Base-by-base conservation (phyloP, 2,329 filamentous ascomycete genomes). In the Cladobotryum mycophilum region DNA sequence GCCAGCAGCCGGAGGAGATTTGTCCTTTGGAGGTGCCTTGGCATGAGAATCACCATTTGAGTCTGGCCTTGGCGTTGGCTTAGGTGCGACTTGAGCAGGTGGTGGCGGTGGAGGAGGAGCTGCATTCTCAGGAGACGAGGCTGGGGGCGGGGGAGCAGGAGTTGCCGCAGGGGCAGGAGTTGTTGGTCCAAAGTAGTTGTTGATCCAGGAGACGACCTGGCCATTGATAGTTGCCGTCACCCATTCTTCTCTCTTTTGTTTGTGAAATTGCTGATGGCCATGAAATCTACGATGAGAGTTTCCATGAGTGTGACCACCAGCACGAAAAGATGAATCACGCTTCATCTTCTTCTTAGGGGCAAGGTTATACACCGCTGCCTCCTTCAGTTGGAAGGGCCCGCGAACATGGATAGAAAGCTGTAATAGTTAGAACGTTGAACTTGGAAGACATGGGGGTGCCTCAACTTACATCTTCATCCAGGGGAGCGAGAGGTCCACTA, bases 391-490 rank as follows among this genome's bases (percentile, higher is more conserved):
- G 58, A 88, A 65, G 1, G 87, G 86, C 3, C 87, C 88, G 58
- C 86, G 83, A 61, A 90, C 75, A 64, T 89, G 84, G 55, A 88
- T 67, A 1, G 85, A 88, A 30, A 90, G 73, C 85, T 89, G 53
- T 1, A 25, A 36, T 25, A 17, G 47, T 54, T 7, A 54, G 52
- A 22, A 14, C 8, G 14, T 4, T 20, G 20, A 30, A 17, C 17
- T 7, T 25, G 4, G 35, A 22, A 18, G 6, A 34, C 22, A 41
- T 6, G 15, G 20, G 20, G 20, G 20, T 20, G 11, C 25, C 9
- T 12, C 8, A 9, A 66, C 80, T 67, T 70, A 89, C 86, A 70
- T 86, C 85, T 63, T 86, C 82, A 54, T 86, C 76, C 34, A 89
- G 74, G 6, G 87, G 86, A 25, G 84, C 78, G 47, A 88, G 70